Evolutionary conservation across 495 filamentous ascomycete species (phyloP), one percentile per base, ranked within the genome.

Genomic region (Darksidea phi): DNA sequence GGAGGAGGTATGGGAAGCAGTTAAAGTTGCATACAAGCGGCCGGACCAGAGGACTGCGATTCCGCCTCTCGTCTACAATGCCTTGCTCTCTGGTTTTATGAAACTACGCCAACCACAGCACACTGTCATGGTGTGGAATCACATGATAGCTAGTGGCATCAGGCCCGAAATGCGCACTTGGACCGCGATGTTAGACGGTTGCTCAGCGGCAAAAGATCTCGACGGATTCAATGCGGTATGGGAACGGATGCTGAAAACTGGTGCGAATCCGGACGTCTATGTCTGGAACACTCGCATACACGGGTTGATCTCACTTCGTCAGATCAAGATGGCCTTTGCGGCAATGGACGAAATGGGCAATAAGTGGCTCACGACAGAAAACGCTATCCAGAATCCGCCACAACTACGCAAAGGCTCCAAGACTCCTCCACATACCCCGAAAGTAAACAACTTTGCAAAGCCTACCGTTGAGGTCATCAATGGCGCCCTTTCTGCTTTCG

Each of bases 381-480:
- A 41, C 1, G 47, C 61, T 23, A 52, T 26, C 12, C 48, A 55
- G 25, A 43, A 45, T 32, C 6, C 58, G 32, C 45, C 32, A 1
- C 47, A 42, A 26, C 41, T 13, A 15, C 41, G 18, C 6, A 55
- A 37, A 47, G 51, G 48, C 34, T 53, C 42, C 8, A 7, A 4
- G 21, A 49, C 42, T 26, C n/a, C 25, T 15, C 7, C 23, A 23
- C 20, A 8, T 13, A 50, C 28, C 21, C 24, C 5, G 1, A 18
- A 18, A 18, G 11, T 11, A 51, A 49, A 63, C 23, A n/a, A 18
- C 0, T 43, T n/a, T 28, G 73, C 82, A 1, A 74, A 80, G 54
- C 88, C 86, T 8, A 78, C 75, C n/a, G 78, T 81, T 36, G 78
- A 73, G 46, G 80, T 81, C 2, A 74, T 92, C 68, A 90, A 91